These are phyloP conservation scores for Liquidambar formosana DNA, from an alignment of 164 flowering plant genomes.

Conservation along the genomic window DNA sequence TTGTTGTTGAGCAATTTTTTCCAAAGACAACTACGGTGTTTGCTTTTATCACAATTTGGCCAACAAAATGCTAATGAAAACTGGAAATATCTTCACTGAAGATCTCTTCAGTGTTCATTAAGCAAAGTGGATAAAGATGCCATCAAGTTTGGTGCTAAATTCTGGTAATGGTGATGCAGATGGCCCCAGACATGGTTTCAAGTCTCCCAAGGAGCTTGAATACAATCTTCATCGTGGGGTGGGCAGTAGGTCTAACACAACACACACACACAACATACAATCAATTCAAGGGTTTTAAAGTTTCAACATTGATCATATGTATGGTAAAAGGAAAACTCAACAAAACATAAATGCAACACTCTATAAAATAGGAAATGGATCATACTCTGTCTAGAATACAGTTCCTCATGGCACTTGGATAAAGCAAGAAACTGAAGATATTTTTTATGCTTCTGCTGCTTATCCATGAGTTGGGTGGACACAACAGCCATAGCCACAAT, in stretches of 20 bases:
- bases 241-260: background rate
- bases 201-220: background rate
- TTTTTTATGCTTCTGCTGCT: slow-evolving; percentile 82
- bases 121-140: background rate
- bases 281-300: background rate
- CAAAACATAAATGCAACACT: background rate
- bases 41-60: background rate
- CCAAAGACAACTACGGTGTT: background rate
- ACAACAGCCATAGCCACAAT: slow-evolving; percentile 70
- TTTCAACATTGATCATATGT: background rate
- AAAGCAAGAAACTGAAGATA: slow-evolving; percentile 93
- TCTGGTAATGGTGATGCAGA: no score
- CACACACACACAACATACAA: background rate
- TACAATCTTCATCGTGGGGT: background rate
- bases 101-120: background rate
- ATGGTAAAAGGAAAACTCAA: background rate
- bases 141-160: background rate
- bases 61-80: background rate
- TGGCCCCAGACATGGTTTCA: background rate
- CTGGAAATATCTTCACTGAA: background rate
- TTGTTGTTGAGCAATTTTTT: background rate
- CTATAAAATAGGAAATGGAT: slow-evolving; percentile 2
- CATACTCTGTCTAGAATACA: slow-evolving; percentile 82
- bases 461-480: slow-evolving; percentile 80
- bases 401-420: slow-evolving; percentile 93